Evolutionary conservation across 306 rosid species (phyloP).

Genomic region (Dalbergia cultrata): DNA sequence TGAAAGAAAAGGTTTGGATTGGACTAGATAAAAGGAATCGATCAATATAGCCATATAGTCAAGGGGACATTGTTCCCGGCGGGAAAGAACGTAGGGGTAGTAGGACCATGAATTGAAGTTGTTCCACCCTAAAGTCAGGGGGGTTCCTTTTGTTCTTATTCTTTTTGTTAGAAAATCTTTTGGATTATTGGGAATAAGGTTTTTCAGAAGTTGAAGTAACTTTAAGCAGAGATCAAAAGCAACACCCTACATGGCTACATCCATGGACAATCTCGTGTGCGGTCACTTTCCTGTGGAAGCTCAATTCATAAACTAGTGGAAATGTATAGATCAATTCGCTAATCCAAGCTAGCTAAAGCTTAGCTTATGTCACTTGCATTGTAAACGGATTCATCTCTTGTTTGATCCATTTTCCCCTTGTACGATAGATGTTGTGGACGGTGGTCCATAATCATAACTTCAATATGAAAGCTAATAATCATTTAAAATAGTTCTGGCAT

Average conservation of each 20-base stretch:
- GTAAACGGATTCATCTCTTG: neutral
- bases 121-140: neutral
- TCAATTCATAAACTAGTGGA: neutral
- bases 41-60: slow-evolving; percentile 8
- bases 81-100: neutral
- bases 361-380: neutral
- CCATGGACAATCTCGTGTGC: neutral
- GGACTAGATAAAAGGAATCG: slow-evolving; percentile 21
- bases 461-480: neutral
- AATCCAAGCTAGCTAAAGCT: neutral
- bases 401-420: neutral
- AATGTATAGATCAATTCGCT: neutral
- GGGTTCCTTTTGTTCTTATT: slow-evolving; percentile 21
- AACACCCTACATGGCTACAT: slow-evolving; percentile 1
- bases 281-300: neutral
- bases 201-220: slow-evolving; percentile 28
- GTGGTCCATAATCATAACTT: neutral
- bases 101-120: slow-evolving; percentile 38
- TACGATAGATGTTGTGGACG: neutral
- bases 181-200: neutral
- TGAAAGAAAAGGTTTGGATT: slow-evolving; percentile 46
- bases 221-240: slow-evolving; percentile 4
- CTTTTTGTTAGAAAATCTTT: neutral
- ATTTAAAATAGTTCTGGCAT: neutral
- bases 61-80: slow-evolving; percentile 29